Base-by-base conservation (phyloP, 73 alveolate genomes). In the Blepharisma japonicum region DNA sequence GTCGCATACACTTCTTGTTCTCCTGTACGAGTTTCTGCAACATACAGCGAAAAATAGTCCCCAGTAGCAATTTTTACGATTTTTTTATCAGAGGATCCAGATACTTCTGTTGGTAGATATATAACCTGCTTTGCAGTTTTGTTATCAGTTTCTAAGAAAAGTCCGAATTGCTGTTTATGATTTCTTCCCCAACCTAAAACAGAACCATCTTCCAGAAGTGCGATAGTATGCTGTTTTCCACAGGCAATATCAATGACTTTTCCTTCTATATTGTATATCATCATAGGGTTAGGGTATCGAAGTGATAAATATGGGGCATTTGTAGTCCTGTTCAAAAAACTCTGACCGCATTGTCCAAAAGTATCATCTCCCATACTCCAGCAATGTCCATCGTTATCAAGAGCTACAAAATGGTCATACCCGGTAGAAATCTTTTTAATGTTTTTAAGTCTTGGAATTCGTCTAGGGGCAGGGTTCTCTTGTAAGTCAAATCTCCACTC, bases 321-420 rank as follows among this genome's bases (percentile, higher is more conserved):
- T 9, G 87, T 68, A 5, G 77, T 68, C 74, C 96, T 83, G 42
- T 85, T 87, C 38, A 68, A 82, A 0, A 76, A 78, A 6, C 93
- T 89, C 71, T 84, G 80, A 51, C 97, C 97, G 78, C 97, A 91
- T 71, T 91, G 70, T 6, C 97, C 97, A 56, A 79, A 86, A 3
- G 97, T 91, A 86, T 91, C 97, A 80, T 91, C 96, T 21, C 97
- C 97, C 97, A 91, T 91, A 3, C 96, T 86, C 74, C 70, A 91
- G 45, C 89, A 86, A 27, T 77, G 80, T 2, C 97, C 97, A 38
- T 89, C 81, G 18, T 86, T 51, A 68, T 86, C 85, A 14, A 89
- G 71, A 6, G 93, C 95, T 7, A 91, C 55, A 83, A 91, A 89
- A 77, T 91, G 97, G 71, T 86, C 97, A 21, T 79, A 70, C n/a